Percentiles rank a stretch among this genome's conserved stretches.
Conservation (phyloP, 2,329 filamentous ascomycete species). For the Lithohypha guttulata region DNA sequence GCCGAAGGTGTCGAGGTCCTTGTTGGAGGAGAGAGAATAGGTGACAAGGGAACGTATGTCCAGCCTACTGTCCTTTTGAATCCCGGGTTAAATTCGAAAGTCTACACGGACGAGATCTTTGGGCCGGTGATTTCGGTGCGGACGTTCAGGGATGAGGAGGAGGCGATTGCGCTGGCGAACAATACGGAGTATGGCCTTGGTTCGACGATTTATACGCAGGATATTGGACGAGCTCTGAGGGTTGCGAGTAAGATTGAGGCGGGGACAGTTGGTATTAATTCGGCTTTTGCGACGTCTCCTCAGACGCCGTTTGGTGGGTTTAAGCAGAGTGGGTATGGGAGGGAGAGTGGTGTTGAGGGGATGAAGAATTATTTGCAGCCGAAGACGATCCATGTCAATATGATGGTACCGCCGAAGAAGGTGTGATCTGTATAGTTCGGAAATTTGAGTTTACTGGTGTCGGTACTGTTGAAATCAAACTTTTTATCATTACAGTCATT, state of each 20-base stretch:
- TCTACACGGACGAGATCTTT: conserved; percentile 53
- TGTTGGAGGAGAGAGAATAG: conserved; percentile 50
- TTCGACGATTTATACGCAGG: conserved; percentile 47
- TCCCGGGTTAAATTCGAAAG: conserved; percentile 47
- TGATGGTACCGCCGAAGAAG: conserved; percentile 10
- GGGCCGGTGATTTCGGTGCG: conserved; percentile 50
- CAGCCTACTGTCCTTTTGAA: conserved; percentile 48
- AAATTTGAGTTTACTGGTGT: no score
- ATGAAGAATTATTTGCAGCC: conserved; percentile 16
- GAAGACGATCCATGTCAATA: conserved; percentile 19
- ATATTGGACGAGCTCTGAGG: conserved; percentile 52
- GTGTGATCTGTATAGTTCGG: no score
- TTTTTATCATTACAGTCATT: no score
- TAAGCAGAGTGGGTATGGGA: conserved; percentile 52
- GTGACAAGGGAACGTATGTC: conserved; percentile 54
- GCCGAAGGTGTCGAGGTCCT: conserved; percentile 58
- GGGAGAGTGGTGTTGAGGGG: conserved; percentile 32
- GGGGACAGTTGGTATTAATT: conserved; percentile 62
- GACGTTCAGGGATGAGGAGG: conserved; percentile 49
- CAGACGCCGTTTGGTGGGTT: conserved; percentile 51
- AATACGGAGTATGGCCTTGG: conserved; percentile 48
- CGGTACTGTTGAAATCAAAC: no score
- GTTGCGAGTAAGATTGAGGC: conserved; percentile 48
- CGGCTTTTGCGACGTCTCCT: conserved; percentile 38
- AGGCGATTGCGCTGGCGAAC: conserved; percentile 48